These are phyloP conservation scores for Phytophthora meadii DNA, from an alignment of 352 stramenopile species.

Conservation along the genomic window DNA sequence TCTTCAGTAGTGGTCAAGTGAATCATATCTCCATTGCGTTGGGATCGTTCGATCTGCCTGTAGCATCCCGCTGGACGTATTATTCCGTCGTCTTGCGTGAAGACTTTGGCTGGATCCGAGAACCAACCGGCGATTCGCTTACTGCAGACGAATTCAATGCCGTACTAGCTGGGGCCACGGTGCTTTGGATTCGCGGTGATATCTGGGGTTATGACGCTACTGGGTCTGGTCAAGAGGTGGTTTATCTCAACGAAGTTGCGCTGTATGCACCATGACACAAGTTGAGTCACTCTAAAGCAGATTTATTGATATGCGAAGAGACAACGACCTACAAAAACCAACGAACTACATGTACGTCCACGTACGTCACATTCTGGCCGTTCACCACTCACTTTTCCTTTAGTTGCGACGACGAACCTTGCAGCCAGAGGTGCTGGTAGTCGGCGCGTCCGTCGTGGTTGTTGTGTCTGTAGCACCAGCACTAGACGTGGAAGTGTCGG, in stretches of 20 bases:
- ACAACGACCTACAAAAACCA: conserved; percentile 3
- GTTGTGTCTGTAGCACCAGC: neutral
- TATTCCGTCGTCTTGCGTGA: conserved; percentile 74
- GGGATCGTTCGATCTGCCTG: conserved; percentile 59
- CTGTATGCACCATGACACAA: conserved; percentile 46
- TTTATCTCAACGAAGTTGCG: conserved; percentile 76
- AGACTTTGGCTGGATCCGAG: conserved; percentile 79
- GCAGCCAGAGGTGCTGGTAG: conserved; percentile 32
- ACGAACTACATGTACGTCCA: conserved; percentile 16
- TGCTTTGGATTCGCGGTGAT: conserved; percentile 72
- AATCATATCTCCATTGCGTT: conserved; percentile 58
- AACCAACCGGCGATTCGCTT: conserved; percentile 49
- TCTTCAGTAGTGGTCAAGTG: conserved; percentile 32
- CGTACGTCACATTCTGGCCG: neutral
- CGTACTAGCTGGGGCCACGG: conserved; percentile 39
- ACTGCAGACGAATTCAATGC: conserved; percentile 37
- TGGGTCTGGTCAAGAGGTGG: conserved; percentile 67
- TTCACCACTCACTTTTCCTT: neutral
- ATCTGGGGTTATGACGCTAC: conserved; percentile 58
- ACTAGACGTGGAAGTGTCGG: conserved; percentile 6
- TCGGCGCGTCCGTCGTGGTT: conserved; percentile 24
- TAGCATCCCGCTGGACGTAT: conserved; percentile 52
- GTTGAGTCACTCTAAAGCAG: conserved; percentile 15
- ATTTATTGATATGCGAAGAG: conserved; percentile 12
- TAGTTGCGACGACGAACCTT: conserved; percentile 44